Conservation (phyloP, 768 basidiomycete genomes). For the Cystoderma amianthinum region DNA sequence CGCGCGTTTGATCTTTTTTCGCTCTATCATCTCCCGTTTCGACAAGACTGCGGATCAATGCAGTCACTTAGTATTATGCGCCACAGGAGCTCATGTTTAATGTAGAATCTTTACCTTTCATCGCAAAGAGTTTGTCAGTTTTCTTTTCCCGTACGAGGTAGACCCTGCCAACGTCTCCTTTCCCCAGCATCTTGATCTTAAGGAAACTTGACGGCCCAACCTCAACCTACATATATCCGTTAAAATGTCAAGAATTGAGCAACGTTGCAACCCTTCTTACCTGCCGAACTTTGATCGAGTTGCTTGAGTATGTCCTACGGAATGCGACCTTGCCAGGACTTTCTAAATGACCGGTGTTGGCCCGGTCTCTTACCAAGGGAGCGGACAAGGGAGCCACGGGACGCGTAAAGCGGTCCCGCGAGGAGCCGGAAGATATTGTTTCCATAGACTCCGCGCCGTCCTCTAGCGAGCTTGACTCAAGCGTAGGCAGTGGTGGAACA, state of each 20-base stretch:
- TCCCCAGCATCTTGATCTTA: slow-evolving; percentile 97
- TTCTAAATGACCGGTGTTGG: slow-evolving; percentile 36
- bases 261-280: slow-evolving; percentile 47
- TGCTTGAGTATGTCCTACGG: slow-evolving; percentile 92
- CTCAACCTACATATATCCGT: slow-evolving; percentile 77
- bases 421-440: slow-evolving; percentile 73
- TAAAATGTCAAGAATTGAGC: slow-evolving; percentile 10
- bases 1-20: slow-evolving; percentile 99
- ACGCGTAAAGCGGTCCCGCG: slow-evolving; percentile 43
- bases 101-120: slow-evolving; percentile 82
- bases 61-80: slow-evolving; percentile 25
- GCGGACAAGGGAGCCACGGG: slow-evolving; percentile 30
- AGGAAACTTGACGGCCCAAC: slow-evolving; percentile 91
- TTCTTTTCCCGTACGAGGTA: slow-evolving; percentile 99
- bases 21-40: slow-evolving; percentile 99
- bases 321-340: slow-evolving; percentile 68
- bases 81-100: slow-evolving; percentile 20
- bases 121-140: slow-evolving; percentile 90
- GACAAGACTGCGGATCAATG: slow-evolving; percentile 71
- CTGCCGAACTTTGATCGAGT: slow-evolving; percentile 91
- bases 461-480: slow-evolving; percentile 41
- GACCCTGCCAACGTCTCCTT: slow-evolving; percentile 97
- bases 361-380: slow-evolving; percentile 33
- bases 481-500: slow-evolving; percentile 48
- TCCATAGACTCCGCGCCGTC: slow-evolving; percentile 69